Evolutionary conservation across 2,329 filamentous ascomycete species (phyloP).

Genomic region (Xylariales sp.): DNA sequence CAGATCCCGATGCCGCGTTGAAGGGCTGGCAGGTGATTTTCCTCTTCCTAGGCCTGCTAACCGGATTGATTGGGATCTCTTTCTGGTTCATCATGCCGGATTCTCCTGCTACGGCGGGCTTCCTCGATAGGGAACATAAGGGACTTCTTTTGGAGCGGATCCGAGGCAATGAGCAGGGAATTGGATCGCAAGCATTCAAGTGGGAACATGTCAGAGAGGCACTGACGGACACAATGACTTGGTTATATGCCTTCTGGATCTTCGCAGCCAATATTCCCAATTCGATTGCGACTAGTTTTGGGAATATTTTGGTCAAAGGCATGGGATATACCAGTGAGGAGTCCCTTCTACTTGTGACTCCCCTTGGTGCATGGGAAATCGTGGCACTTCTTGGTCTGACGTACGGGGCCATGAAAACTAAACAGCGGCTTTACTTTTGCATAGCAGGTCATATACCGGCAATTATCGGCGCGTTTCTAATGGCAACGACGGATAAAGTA

Average conservation of each 20-base stretch:
- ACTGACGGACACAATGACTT: conserved; percentile 29
- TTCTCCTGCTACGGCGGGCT: conserved; percentile 21
- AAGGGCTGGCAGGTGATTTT: conserved; percentile 33
- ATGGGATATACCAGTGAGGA: conserved; percentile 30
- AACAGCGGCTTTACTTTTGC: conserved; percentile 29
- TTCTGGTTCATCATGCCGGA: conserved; percentile 24
- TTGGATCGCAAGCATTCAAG: conserved; percentile 29
- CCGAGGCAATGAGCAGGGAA: conserved; percentile 14
- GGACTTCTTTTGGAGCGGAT: conserved; percentile 22
- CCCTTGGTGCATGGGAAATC: conserved; percentile 32
- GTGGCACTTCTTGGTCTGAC: conserved; percentile 31
- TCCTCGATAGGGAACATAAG: conserved; percentile 17
- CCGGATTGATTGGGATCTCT: conserved; percentile 12
- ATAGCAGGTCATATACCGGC: conserved; percentile 30
- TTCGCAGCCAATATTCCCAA: conserved; percentile 33
- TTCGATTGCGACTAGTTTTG: conserved; percentile 31
- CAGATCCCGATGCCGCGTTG: conserved; percentile 23
- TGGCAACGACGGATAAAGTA: conserved; percentile 32
- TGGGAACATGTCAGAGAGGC: conserved; percentile 29
- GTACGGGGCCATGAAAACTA: conserved; percentile 30
- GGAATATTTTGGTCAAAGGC: conserved; percentile 31
- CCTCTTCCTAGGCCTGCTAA: conserved; percentile 27
- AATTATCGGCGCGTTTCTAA: conserved; percentile 31
- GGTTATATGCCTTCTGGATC: conserved; percentile 31
- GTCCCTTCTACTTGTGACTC: conserved; percentile 31